Evolutionary conservation across 1,284 basidiomycete genomes (phyloP).

Genomic region (Irpex sp.): DNA sequence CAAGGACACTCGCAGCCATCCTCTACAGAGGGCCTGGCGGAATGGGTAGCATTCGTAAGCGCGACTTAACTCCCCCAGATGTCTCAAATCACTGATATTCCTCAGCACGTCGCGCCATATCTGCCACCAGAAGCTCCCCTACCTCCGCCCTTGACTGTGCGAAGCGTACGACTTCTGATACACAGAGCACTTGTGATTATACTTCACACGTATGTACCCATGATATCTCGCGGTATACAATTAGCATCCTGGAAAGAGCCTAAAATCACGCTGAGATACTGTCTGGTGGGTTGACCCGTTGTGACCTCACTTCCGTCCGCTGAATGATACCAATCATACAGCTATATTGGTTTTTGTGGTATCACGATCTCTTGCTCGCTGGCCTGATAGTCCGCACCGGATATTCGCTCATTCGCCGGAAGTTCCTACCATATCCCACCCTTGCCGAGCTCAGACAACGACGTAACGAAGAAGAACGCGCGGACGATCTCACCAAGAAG

Average conservation of each 20-base stretch:
- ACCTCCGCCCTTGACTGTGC: constrained; percentile 45
- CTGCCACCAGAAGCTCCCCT: constrained; percentile 36
- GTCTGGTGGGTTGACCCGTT: constrained; percentile 17
- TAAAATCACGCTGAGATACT: constrained; percentile 41
- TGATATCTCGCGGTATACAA: constrained; percentile 32
- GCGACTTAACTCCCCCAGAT: neutral
- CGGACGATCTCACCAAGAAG: constrained; percentile 46
- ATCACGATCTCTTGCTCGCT: constrained; percentile 49
- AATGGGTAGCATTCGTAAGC: constrained; percentile 11
- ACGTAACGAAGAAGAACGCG: constrained; percentile 40
- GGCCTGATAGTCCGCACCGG: constrained; percentile 42
- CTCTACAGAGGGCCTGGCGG: constrained; percentile 1
- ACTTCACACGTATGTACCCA: constrained; percentile 44
- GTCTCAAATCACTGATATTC: neutral
- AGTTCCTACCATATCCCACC: constrained; percentile 50
- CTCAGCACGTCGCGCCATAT: constrained; percentile 29
- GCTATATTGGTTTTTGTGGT: constrained; percentile 64
- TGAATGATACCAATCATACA: constrained; percentile 17
- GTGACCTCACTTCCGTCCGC: constrained; percentile 34
- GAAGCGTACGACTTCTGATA: constrained; percentile 43
- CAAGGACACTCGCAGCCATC: neutral
- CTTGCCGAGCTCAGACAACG: constrained; percentile 46
- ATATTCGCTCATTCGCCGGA: constrained; percentile 43
- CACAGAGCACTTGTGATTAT: constrained; percentile 52
- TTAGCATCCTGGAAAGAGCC: constrained; percentile 54